Base-by-base conservation (phyloP, 1,284 basidiomycete genomes). In the Irpex sp. region DNA sequence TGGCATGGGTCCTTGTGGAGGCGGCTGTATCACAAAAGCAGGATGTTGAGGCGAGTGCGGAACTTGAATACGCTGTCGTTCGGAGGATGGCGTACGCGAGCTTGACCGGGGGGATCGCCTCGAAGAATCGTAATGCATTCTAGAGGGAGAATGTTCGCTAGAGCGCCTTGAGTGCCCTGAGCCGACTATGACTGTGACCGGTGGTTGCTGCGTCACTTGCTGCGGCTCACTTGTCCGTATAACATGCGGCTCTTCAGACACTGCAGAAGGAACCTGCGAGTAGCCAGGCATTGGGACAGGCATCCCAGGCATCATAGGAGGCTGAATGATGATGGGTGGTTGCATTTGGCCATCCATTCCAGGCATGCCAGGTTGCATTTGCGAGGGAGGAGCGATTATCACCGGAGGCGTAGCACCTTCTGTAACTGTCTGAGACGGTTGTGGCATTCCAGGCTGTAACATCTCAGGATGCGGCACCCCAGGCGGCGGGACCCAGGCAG, bases 291-390 rank as follows among this genome's bases (percentile, higher is more conserved):
- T 35, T 9, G 17, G 13, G 19, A 57, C 35, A 26, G 26, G 26
- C 26, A 26, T 26, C 26, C 26, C 26, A 26, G 26, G 26, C 26
- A 26, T 26, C 19, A 49, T 21, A 39, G 61, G 61, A 31, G 68
- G 62, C 21, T 69, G 69, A 3, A 72, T 66, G 54, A 70, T 67
- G 57, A 62, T 43, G 19, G 56, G n/a, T 31, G 46, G 61, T 26
- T 33, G 37, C 47, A 39, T 35, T 7, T 7, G 49, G 11, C n/a
- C 26, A 36, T 47, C 21, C 11, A 4, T 36, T 5, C 8, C 11
- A 8, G 21, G 26, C 11, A 4, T 36, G 31, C 8, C 11, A 8
- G 21, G 26, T 49, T 51, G 58, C 17, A 19, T 15, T 26, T 17
- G 11, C 26, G 33, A 43, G 31, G 39, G n/a, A 54, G 50, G 57